Base-by-base conservation (phyloP, 306 rosid genomes). In the Carpinus fangiana region DNA sequence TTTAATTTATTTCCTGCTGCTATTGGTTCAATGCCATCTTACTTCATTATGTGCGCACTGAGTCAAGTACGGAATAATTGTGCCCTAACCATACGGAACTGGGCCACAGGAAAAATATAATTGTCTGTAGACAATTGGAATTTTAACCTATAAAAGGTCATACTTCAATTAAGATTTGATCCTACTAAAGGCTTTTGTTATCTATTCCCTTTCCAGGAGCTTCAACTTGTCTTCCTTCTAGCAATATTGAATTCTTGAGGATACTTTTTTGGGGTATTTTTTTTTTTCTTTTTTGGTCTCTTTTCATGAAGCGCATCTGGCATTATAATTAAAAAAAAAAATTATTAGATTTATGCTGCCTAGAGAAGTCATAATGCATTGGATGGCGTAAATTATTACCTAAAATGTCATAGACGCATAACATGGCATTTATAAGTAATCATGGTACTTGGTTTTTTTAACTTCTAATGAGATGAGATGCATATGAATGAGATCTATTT, bases 211-310 rank as follows among this genome's bases (percentile, higher is more conserved):
- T 28, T 62, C 46, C 20, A 31, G 45, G n/a, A 28, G 46, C 69
- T 62, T 62, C 45, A 62, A 62, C 69, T 62, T 34, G 45, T 20
- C 69, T 62, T 62, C 66, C 18, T 38, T 60, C 45, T 31, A 31
- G 45, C 45, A 62, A 16, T 34, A 31, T 31, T 31, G 43, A 12
- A 31, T 62, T 62, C 45, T 28, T 60, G 66, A 21, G 5, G 26
- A 38, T 31, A 6, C 7, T 23, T 0, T 12, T 61, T 17, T 1
- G 26, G 26, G 26, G 26, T 23, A 13, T 28, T 61, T 12, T 2
- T 28, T 61, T 16, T 16, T 62, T 61, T 12, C 0, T 28, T 61
- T 16, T 16, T 62, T 62, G 1, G 13, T 31, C 5, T 13, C 2
- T 3, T 62, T n/a, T 28, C 28, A 28, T 13, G 4, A 31, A 28